These are phyloP conservation scores for Corchorus olitorius DNA, from an alignment of 345 rosid species.

Conservation along the genomic window DNA sequence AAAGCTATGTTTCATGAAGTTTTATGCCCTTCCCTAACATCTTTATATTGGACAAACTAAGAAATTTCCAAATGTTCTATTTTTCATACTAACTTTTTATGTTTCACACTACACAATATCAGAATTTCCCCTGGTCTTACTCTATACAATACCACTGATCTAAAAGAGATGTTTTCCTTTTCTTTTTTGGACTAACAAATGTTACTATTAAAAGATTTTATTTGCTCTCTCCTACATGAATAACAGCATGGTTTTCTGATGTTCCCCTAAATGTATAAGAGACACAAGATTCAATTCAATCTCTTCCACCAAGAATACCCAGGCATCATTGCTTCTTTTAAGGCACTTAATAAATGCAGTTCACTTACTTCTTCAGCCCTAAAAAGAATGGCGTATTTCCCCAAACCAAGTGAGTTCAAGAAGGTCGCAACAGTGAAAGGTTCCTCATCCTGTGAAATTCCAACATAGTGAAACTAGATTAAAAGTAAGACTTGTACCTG, in stretches of 20 bases:
- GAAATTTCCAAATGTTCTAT: too few species aligned
- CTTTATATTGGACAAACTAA: too few species aligned
- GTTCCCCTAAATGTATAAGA: not conserved
- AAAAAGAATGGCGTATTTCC: conserved; percentile 44
- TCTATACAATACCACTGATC: too few species aligned
- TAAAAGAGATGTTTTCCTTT: too few species aligned
- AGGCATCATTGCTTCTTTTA: not conserved
- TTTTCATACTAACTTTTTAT: too few species aligned
- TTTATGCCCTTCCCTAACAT: too few species aligned
- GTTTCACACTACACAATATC: too few species aligned
- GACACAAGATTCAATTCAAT: not conserved
- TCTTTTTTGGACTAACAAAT: too few species aligned
- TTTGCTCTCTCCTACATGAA: not conserved
- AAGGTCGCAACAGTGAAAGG: conserved; percentile 37
- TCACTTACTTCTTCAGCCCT: conserved; percentile 64
- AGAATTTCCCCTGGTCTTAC: too few species aligned
- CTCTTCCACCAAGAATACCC: not conserved
- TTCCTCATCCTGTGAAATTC: conserved; percentile 37
- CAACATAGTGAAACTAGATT: conserved; percentile 1
- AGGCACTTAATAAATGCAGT: not conserved
- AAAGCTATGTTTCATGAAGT: too few species aligned
- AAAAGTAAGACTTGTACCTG: not conserved
- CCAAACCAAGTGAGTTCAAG: conserved; percentile 55
- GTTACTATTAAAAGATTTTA: too few species aligned
- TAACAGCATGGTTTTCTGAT: not conserved